Percentiles rank a stretch among this genome's conserved stretches.
These are phyloP conservation scores for Ceratocystis diversiconidia DNA, from an alignment of 2,329 filamentous ascomycete species.

Conservation along the genomic window DNA sequence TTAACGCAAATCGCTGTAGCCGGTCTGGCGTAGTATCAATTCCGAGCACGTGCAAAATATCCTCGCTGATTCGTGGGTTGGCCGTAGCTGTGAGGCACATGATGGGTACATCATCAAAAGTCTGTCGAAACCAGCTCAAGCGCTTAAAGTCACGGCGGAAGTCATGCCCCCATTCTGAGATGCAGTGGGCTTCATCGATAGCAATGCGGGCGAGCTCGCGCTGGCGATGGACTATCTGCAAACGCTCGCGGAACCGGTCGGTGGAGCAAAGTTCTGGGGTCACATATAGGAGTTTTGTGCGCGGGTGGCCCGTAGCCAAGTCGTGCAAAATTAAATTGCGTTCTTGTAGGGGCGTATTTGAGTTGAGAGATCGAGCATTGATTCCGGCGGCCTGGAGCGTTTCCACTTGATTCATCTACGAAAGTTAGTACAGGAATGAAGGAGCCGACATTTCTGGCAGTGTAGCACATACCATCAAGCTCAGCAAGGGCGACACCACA, in stretches of 20 bases:
- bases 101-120: conserved; percentile 73
- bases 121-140: conserved; percentile 69
- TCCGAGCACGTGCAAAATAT: conserved; percentile 63
- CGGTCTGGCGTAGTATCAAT: conserved; percentile 43
- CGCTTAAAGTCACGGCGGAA: conserved; percentile 87
- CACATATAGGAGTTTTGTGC: conserved; percentile 73
- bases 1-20: conserved; percentile 68
- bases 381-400: conserved; percentile 61
- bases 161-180: conserved; percentile 96
- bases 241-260: conserved; percentile 59
- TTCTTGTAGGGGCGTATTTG: conserved; percentile 54
- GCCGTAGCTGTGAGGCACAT: conserved; percentile 90
- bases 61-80: conserved; percentile 63
- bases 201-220: conserved; percentile 75
- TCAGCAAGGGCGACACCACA: conserved; percentile 76
- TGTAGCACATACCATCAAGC: conserved; percentile 55
- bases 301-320: conserved; percentile 74
- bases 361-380: conserved; percentile 74
- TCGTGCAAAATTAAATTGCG: conserved; percentile 61
- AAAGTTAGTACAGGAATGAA: too few relatives aligned
- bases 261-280: conserved; percentile 79
- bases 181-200: conserved; percentile 91
- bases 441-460: too few relatives aligned
- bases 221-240: conserved; percentile 63
- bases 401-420: conserved; percentile 78